Conservation (phyloP, 371 early-diverging fungal genomes). For the Apophysomyces trapeziformis region DNA sequence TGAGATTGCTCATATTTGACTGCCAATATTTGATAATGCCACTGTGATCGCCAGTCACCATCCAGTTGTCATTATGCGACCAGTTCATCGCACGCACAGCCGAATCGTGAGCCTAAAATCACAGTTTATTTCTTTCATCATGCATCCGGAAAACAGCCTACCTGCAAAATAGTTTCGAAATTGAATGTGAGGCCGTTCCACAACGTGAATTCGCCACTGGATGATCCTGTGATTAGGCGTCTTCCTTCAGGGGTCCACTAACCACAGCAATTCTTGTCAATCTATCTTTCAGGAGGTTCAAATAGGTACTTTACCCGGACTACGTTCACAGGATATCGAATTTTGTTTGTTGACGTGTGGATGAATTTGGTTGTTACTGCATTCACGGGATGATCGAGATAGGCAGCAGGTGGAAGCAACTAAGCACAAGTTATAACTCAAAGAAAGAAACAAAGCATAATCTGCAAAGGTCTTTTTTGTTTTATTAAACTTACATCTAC, state of each 20-base stretch:
- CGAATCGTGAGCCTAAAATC: constrained; percentile 86
- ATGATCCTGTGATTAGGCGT: constrained; percentile 96
- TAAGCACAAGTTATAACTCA: constrained; percentile 24
- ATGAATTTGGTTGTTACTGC: constrained; percentile 93
- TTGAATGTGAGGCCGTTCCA: constrained; percentile 99
- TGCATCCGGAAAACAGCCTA: constrained; percentile 24
- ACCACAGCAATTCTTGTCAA: background rate
- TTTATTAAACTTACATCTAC: constrained; percentile 68
- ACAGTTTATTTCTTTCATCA: constrained; percentile 7
- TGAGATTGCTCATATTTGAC: constrained; percentile 98
- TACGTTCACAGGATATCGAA: constrained; percentile 95
- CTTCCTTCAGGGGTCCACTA: constrained; percentile 99
- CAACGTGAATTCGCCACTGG: constrained; percentile 98
- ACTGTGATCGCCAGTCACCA: constrained; percentile 96
- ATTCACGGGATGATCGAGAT: constrained; percentile 77
- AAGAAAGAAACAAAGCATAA: constrained; percentile 3
- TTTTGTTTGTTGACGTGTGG: constrained; percentile 98
- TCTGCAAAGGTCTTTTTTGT: too few relatives aligned
- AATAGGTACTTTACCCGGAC: constrained; percentile 66
- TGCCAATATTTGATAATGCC: constrained; percentile 99
- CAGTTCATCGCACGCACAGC: constrained; percentile 98
- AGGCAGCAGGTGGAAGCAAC: constrained; percentile 82
- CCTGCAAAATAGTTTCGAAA: constrained; percentile 99
- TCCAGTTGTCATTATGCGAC: constrained; percentile 97
- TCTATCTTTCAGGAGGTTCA: background rate